Percentiles rank a stretch among this genome's conserved stretches.
Evolutionary conservation across 208 protist genomes (phyloP).

Genomic region (Crithidia brevicula): DNA sequence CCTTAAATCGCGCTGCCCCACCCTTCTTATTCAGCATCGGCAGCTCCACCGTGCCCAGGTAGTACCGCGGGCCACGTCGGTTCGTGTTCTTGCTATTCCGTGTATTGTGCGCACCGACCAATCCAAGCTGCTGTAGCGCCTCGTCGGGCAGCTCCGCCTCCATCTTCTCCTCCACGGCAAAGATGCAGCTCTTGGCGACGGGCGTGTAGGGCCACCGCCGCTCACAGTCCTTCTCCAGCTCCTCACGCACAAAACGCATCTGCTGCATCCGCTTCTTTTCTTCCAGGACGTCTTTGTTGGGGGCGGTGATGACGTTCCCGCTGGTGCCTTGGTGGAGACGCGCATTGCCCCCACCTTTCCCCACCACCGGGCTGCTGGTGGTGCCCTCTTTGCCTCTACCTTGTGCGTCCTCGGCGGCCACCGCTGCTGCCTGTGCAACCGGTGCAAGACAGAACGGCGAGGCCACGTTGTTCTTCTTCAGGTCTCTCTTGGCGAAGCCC

Average conservation of each 20-base stretch:
- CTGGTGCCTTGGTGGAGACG: slow-evolving; percentile 40
- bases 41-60: slow-evolving; percentile 58
- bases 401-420: background rate
- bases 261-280: slow-evolving; percentile 51
- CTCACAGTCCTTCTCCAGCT: slow-evolving; percentile 64
- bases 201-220: slow-evolving; percentile 77
- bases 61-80: slow-evolving; percentile 57
- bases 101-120: slow-evolving; percentile 32
- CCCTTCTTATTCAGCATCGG: slow-evolving; percentile 76
- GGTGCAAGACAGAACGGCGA: slow-evolving; percentile 34
- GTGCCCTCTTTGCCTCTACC: slow-evolving; percentile 4
- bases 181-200: slow-evolving; percentile 62
- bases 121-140: slow-evolving; percentile 35
- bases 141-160: slow-evolving; percentile 45
- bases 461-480: slow-evolving; percentile 66
- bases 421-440: slow-evolving; percentile 3
- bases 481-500: slow-evolving; percentile 58
- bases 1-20: slow-evolving; percentile 51
- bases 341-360: slow-evolving; percentile 25
- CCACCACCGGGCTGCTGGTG: slow-evolving; percentile 15
- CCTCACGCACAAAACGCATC: slow-evolving; percentile 61
- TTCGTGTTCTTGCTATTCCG: slow-evolving; percentile 40
- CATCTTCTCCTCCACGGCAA: slow-evolving; percentile 56
- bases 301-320: slow-evolving; percentile 61
- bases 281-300: slow-evolving; percentile 46